These are phyloP conservation scores for Neofusicoccum umdonicola DNA, from an alignment of 2,329 filamentous ascomycete species.

Conservation along the genomic window DNA sequence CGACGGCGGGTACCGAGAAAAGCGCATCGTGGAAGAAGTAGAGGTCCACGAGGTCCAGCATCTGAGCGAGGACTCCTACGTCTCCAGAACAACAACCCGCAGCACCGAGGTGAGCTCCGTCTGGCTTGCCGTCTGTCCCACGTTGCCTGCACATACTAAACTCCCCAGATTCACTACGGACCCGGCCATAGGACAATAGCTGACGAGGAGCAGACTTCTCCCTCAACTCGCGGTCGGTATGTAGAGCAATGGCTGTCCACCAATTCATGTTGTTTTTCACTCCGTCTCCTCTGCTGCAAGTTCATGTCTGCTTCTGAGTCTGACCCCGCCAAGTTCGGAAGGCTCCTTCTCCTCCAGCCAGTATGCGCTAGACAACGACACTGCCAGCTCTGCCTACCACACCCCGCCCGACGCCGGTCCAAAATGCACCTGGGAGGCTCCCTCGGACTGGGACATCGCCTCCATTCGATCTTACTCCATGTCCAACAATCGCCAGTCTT, in stretches of 20 bases:
- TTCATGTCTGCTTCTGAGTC: not conserved
- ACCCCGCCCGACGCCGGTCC: not conserved
- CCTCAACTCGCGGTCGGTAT: constrained; percentile 3
- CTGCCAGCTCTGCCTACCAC: not conserved
- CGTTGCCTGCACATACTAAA: not conserved
- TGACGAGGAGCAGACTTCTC: constrained; percentile 12
- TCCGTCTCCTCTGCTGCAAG: not conserved
- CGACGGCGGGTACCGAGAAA: not conserved
- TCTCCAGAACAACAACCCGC: constrained; percentile 25
- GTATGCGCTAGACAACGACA: not conserved
- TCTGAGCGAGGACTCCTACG: constrained; percentile 27
- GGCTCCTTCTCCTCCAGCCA: not conserved
- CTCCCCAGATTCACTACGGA: not conserved
- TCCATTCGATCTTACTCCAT: constrained; percentile 23
- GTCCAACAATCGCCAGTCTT: not conserved
- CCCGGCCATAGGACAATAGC: not conserved
- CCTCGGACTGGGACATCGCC: constrained; percentile 33
- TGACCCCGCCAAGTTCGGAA: constrained; percentile 5
- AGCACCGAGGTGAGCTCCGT: constrained; percentile 24
- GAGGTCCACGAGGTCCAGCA: constrained; percentile 25
- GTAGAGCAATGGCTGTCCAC: not conserved
- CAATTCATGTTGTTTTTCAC: not conserved
- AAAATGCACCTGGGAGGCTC: constrained; percentile 25
- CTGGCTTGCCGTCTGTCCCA: not conserved
- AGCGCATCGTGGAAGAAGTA: constrained; percentile 18